A percentile compares a stretch with the other conserved stretches of the same genome.
Evolutionary conservation across 495 filamentous ascomycete species (phyloP).

Genomic region (Hyaloscypha finlandica): DNA sequence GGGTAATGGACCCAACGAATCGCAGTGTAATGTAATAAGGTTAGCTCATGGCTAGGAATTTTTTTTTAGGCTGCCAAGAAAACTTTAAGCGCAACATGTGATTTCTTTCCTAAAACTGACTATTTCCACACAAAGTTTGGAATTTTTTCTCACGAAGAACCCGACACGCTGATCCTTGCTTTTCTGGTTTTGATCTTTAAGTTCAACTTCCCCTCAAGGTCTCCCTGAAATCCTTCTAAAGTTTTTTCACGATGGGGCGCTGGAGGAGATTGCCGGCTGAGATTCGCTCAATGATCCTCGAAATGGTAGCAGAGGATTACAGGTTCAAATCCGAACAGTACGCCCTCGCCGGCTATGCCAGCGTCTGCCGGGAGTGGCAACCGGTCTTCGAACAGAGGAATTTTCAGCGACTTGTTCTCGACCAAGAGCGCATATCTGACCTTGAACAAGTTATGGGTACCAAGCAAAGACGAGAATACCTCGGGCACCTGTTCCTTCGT

Average conservation of each 20-base stretch:
- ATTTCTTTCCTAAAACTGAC: slow-evolving; percentile 3
- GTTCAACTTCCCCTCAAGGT: slow-evolving; percentile 22
- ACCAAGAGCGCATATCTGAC: slow-evolving; percentile 29
- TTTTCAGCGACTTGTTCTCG: slow-evolving; percentile 32
- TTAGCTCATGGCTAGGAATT: not conserved
- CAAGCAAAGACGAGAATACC: slow-evolving; percentile 27
- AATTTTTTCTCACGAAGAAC: slow-evolving; percentile 17
- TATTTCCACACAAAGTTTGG: slow-evolving; percentile 13
- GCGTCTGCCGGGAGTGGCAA: slow-evolving; percentile 34
- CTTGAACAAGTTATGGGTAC: slow-evolving; percentile 30
- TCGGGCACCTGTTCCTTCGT: slow-evolving; percentile 30
- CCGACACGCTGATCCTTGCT: slow-evolving; percentile 25
- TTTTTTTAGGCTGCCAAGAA: not conserved
- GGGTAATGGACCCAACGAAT: too few species aligned
- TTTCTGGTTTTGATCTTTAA: slow-evolving; percentile 27
- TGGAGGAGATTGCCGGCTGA: slow-evolving; percentile 27
- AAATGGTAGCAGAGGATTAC: slow-evolving; percentile 32
- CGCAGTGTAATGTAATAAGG: not conserved
- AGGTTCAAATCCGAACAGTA: slow-evolving; percentile 28
- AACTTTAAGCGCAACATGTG: not conserved
- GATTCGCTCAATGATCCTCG: slow-evolving; percentile 32
- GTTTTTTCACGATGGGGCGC: slow-evolving; percentile 25
- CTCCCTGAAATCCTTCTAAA: slow-evolving; percentile 24
- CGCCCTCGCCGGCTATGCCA: slow-evolving; percentile 27
- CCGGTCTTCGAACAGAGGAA: slow-evolving; percentile 31